Evolutionary conservation across 2,329 filamentous ascomycete genomes (phyloP).

Genomic region (Alternaria burnsii): DNA sequence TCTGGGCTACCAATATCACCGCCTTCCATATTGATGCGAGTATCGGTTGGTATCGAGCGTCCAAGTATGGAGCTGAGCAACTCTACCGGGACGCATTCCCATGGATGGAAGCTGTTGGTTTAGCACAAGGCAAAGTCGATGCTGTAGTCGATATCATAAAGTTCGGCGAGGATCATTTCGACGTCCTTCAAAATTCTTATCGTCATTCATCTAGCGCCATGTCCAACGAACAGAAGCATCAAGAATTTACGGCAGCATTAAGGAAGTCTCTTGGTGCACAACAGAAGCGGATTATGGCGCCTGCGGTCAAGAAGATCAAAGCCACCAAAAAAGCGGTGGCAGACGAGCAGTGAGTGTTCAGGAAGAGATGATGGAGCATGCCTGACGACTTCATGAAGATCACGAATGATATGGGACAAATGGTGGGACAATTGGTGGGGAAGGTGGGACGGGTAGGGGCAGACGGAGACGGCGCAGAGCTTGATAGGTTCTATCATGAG

Average conservation of each 20-base stretch:
- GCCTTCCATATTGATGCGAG: slow-evolving; percentile 34
- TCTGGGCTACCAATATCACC: slow-evolving; percentile 40
- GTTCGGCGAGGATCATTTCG: slow-evolving; percentile 6
- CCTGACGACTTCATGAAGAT: not conserved
- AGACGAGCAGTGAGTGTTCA: slow-evolving; percentile 7
- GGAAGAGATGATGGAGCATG: not conserved
- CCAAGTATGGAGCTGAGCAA: slow-evolving; percentile 31
- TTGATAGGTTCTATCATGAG: not conserved
- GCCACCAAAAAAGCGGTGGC: not conserved
- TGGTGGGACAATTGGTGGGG: not conserved
- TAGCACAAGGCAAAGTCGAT: slow-evolving; percentile 36
- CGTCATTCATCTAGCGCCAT: not conserved
- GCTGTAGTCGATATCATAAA: slow-evolving; percentile 40
- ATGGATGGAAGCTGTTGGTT: slow-evolving; percentile 48
- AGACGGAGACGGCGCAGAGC: not conserved
- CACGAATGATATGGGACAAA: not conserved
- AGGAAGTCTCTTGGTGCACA: slow-evolving; percentile 29
- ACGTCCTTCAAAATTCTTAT: fast-evolving
- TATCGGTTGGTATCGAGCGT: slow-evolving; percentile 5
- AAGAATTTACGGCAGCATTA: slow-evolving; percentile 28
- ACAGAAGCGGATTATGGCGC: slow-evolving; percentile 27
- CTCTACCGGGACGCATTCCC: slow-evolving; percentile 49
- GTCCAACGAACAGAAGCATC: slow-evolving; percentile 4
- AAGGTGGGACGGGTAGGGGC: not conserved
- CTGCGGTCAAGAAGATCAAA: slow-evolving; percentile 12